A percentile compares a stretch with the other conserved stretches of the same genome.
Conservation (phyloP, 1,139 yeast genomes). For the Suhomyces taliae region DNA sequence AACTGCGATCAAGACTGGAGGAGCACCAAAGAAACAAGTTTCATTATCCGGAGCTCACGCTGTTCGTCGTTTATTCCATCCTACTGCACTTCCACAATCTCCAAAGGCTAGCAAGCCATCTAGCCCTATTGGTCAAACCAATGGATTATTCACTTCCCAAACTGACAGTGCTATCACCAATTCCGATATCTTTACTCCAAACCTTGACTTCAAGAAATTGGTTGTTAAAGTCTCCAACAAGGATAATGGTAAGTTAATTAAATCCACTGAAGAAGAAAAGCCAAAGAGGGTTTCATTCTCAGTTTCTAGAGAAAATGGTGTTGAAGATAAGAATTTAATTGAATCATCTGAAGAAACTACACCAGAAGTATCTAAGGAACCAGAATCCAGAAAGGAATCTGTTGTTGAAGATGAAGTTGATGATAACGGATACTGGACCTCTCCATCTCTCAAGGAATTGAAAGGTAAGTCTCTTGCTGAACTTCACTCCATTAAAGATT, state of each 20-base stretch:
- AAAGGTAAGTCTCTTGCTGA: conserved; percentile 60
- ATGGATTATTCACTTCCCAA: conserved; percentile 24
- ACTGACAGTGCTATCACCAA: conserved; percentile 69
- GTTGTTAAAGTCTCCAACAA: conserved; percentile 49
- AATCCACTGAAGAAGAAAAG: conserved; percentile 6
- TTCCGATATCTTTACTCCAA: conserved; percentile 73
- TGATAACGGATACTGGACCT: conserved; percentile 80
- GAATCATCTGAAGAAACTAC: background rate
- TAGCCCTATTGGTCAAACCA: conserved; percentile 6
- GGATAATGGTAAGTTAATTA: conserved; percentile 13
- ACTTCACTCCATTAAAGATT: conserved; percentile 61
- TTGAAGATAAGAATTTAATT: background rate
- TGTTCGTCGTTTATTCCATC: conserved; percentile 7
- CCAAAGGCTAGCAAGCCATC: background rate
- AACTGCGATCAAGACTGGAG: conserved; percentile 4
- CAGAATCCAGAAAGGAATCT: background rate
- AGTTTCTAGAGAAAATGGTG: conserved; percentile 1
- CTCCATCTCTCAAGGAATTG: conserved; percentile 70
- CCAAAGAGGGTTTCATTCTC: conserved; percentile 10
- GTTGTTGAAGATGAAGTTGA: conserved; percentile 24
- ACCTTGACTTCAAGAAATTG: conserved; percentile 55
- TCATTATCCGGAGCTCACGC: conserved; percentile 4
- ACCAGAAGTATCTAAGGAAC: background rate
- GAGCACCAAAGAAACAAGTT: conserved; percentile 6
- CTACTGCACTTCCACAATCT: conserved; percentile 5